These are phyloP conservation scores for Ogataea nonfermentans DNA, from an alignment of 805 yeast species.

Conservation along the genomic window DNA sequence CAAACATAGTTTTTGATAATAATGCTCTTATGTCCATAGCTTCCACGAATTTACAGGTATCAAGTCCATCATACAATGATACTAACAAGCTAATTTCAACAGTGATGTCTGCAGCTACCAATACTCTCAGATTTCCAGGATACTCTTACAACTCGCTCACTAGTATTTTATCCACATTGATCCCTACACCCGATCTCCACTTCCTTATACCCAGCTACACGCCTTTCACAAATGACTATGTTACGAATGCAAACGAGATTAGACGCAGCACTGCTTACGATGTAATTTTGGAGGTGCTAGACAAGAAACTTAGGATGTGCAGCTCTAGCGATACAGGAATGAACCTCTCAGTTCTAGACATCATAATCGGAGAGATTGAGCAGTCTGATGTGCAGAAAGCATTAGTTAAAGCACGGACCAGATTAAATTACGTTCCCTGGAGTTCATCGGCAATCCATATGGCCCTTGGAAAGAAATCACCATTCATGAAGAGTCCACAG, in stretches of 20 bases:
- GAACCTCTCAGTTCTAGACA: conserved; percentile 67
- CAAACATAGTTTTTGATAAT: conserved; percentile 87
- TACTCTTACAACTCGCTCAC: conserved; percentile 86
- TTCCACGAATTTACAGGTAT: conserved; percentile 52
- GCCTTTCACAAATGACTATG: conserved; percentile 72
- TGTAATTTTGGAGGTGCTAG: conserved; percentile 75
- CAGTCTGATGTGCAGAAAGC: conserved; percentile 74
- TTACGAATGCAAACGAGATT: conserved; percentile 51
- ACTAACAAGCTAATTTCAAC: conserved; percentile 84
- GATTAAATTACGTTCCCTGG: conserved; percentile 83
- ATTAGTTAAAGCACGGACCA: conserved; percentile 55
- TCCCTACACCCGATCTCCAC: conserved; percentile 84
- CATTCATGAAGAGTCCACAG: conserved; percentile 44
- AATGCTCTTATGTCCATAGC: conserved; percentile 78
- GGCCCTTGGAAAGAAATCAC: conserved; percentile 72
- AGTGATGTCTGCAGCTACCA: conserved; percentile 79
- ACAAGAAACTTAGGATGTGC: conserved; percentile 76
- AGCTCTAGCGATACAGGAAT: conserved; percentile 40
- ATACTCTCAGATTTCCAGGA: conserved; percentile 87
- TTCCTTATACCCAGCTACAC: conserved; percentile 71
- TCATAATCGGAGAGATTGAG: conserved; percentile 64
- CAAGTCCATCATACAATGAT: conserved; percentile 67
- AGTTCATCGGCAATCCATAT: conserved; percentile 75
- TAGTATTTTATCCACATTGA: conserved; percentile 73
- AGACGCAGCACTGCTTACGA: conserved; percentile 80